Evolutionary conservation across 2,329 filamentous ascomycete genomes (phyloP).

Genomic region (Pseudogymnoascus sp.): DNA sequence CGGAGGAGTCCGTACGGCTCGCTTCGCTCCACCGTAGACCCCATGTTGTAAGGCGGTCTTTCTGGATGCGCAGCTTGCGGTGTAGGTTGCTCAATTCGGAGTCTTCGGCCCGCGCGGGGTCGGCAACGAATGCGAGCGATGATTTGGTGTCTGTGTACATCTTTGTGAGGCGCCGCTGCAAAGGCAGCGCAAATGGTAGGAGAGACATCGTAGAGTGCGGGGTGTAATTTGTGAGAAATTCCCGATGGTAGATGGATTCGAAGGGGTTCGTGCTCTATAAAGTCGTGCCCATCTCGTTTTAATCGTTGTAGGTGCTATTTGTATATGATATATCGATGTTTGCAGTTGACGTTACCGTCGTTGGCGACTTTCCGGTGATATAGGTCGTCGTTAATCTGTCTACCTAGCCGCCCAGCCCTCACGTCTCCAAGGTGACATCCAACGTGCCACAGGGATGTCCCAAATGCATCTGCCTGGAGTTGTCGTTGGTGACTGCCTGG

Average conservation of each 20-base stretch:
- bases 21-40: conserved; percentile 75
- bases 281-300: not conserved
- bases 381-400: not conserved
- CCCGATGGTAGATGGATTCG: not conserved
- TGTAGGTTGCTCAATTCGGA: conserved; percentile 65
- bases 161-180: conserved; percentile 57
- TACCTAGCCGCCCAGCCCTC: not conserved
- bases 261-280: not conserved
- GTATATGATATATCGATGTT: not conserved
- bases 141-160: conserved; percentile 78
- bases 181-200: conserved; percentile 29
- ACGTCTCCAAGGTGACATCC: not conserved
- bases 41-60: conserved; percentile 71
- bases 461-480: conserved; percentile 6
- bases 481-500: not conserved
- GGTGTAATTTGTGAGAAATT: not conserved
- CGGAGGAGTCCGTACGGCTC: conserved; percentile 48
- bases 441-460: not conserved
- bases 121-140: conserved; percentile 64
- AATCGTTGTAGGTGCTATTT: not conserved
- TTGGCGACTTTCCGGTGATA: not conserved
- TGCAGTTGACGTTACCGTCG: not conserved
- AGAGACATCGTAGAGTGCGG: not conserved
- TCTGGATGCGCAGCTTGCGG: conserved; percentile 71
- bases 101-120: conserved; percentile 52